Conservation (phyloP, 2,329 filamentous ascomycete species). For the Acephala macrosclerotiorum region DNA sequence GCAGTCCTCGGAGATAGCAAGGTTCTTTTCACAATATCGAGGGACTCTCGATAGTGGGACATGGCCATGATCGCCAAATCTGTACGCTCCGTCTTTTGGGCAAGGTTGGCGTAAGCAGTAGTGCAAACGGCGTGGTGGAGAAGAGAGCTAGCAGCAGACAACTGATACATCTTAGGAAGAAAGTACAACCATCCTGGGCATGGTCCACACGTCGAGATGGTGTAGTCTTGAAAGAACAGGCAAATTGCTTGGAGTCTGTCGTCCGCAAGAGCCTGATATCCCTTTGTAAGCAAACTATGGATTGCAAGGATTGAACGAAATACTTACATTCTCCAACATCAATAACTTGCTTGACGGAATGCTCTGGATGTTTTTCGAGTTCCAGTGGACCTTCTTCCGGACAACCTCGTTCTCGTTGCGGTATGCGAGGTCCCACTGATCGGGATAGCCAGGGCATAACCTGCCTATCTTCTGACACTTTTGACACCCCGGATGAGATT, state of each 20-base stretch:
- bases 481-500: conserved; percentile 15
- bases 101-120: conserved; percentile 24
- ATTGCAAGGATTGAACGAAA: no score
- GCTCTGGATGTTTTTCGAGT: background rate
- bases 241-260: conserved; percentile 18
- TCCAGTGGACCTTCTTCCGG: background rate
- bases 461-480: conserved; percentile 21
- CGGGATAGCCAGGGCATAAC: conserved; percentile 22
- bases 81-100: conserved; percentile 14
- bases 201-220: conserved; percentile 12
- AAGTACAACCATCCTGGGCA: conserved; percentile 23
- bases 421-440: conserved; percentile 24
- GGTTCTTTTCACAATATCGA: background rate
- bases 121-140: conserved; percentile 21
- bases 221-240: conserved; percentile 25
- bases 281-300: background rate
- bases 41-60: conserved; percentile 16
- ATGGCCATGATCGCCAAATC: conserved; percentile 22
- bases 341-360: background rate
- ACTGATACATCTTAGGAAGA: conserved; percentile 20
- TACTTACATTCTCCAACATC: background rate
- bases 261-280: conserved; percentile 1
- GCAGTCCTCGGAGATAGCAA: background rate
- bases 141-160: background rate
- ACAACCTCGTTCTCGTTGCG: conserved; percentile 19